Conservation (phyloP, 192 early-diverging fungal genomes). For the Paraglomus occultum region DNA sequence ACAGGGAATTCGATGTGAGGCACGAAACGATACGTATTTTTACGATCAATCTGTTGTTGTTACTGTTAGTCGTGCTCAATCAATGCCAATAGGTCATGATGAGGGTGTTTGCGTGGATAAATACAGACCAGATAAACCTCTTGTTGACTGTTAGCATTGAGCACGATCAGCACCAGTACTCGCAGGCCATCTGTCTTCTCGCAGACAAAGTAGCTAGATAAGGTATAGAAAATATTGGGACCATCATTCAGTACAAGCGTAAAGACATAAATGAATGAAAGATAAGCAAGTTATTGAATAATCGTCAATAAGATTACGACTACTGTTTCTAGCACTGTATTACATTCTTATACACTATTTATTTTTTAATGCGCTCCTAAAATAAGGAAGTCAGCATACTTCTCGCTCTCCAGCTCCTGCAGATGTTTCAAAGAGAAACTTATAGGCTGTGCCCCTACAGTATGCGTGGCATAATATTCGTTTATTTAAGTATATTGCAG, state of each 20-base stretch:
- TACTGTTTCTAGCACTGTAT: too few relatives aligned
- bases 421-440: slow-evolving; percentile 55
- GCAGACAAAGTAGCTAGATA: slow-evolving; percentile 67
- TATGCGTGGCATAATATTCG: too few relatives aligned
- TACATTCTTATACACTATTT: too few relatives aligned
- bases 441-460: slow-evolving; percentile 68
- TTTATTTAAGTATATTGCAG: too few relatives aligned
- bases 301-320: neutral
- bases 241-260: neutral
- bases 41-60: slow-evolving; percentile 70
- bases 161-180: slow-evolving; percentile 49
- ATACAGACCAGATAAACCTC: slow-evolving; percentile 54
- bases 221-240: neutral
- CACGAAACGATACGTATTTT: slow-evolving; percentile 76
- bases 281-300: too few relatives aligned
- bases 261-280: neutral
- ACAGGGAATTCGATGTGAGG: slow-evolving; percentile 62
- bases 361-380: too few relatives aligned
- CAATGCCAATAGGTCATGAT: slow-evolving; percentile 1
- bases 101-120: neutral
- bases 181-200: slow-evolving; percentile 85
- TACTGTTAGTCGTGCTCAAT: neutral
- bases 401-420: slow-evolving; percentile 50
- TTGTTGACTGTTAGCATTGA: slow-evolving; percentile 36
- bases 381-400: slow-evolving; percentile 42